Conservation (phyloP, 2,329 filamentous ascomycete genomes). For the Colletotrichum aenigma region DNA sequence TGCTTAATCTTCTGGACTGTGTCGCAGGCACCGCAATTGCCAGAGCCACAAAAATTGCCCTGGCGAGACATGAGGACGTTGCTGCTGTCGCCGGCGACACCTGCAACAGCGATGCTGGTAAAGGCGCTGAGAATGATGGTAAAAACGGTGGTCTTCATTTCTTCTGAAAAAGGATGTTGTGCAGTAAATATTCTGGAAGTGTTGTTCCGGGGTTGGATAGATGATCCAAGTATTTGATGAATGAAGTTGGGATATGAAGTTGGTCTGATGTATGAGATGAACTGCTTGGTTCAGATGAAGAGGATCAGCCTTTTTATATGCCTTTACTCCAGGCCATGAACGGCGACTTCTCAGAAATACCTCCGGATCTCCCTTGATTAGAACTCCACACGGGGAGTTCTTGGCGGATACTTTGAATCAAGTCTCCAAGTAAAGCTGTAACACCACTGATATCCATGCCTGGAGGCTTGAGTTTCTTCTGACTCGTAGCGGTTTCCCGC, state of each 20-base stretch:
- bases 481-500: not conserved
- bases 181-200: too few species aligned
- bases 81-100: not conserved
- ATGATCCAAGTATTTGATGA: accelerated
- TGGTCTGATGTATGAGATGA: not conserved
- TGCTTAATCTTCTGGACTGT: not conserved
- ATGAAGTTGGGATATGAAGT: not conserved
- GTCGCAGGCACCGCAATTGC: not conserved
- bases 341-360: not conserved
- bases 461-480: accelerated
- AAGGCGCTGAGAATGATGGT: not conserved
- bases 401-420: not conserved
- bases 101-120: not conserved
- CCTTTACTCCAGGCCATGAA: accelerated
- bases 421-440: not conserved
- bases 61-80: not conserved
- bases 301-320: not conserved
- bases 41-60: not conserved
- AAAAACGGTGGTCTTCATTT: accelerated
- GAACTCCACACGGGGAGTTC: not conserved
- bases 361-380: not conserved
- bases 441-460: not conserved
- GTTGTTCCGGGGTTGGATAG: too few species aligned
- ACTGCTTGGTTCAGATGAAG: accelerated
- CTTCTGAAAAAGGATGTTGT: too few species aligned